phyloP scores from a whole-genome alignment of 2,329 filamentous ascomycete genomes.

The Hymenoscyphus fructigenus region DNA sequence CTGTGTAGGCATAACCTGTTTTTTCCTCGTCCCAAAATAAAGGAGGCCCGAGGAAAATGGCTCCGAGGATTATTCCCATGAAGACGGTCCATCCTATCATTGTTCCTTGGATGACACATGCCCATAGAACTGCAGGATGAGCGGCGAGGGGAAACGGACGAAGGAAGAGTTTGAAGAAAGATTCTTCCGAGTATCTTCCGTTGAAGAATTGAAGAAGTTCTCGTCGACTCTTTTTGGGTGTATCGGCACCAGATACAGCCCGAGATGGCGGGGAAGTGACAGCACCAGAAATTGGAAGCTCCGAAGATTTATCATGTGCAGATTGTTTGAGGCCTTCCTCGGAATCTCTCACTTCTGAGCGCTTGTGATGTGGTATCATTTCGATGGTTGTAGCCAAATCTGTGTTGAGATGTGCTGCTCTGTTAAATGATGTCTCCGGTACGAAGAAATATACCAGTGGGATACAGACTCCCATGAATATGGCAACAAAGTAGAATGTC shows the following conservation, averaged over 20 bases:
- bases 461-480: slow-evolving; percentile 72
- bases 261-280: background rate
- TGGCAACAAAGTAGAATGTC: slow-evolving; percentile 86
- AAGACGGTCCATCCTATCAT: slow-evolving; percentile 96
- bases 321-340: background rate
- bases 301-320: background rate
- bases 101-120: slow-evolving; percentile 75
- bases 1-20: slow-evolving; percentile 84
- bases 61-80: slow-evolving; percentile 79
- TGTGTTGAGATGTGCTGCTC: slow-evolving; percentile 66
- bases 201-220: slow-evolving; percentile 70
- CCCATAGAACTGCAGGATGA: slow-evolving; percentile 85
- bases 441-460: slow-evolving; percentile 74
- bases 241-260: slow-evolving; percentile 11
- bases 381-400: slow-evolving; percentile 49
- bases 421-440: slow-evolving; percentile 78
- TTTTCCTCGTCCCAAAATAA: slow-evolving; percentile 79
- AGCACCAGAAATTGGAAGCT: background rate
- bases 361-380: background rate
- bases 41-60: slow-evolving; percentile 77
- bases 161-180: slow-evolving; percentile 62
- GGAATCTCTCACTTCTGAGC: background rate
- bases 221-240: slow-evolving; percentile 53
- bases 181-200: slow-evolving; percentile 77
- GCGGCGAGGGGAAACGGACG: slow-evolving; percentile 80